Percentiles rank a stretch among this genome's conserved stretches.
phyloP scores from a whole-genome alignment of 1,284 basidiomycete species.

The Rhodotorula sp. region DNA sequence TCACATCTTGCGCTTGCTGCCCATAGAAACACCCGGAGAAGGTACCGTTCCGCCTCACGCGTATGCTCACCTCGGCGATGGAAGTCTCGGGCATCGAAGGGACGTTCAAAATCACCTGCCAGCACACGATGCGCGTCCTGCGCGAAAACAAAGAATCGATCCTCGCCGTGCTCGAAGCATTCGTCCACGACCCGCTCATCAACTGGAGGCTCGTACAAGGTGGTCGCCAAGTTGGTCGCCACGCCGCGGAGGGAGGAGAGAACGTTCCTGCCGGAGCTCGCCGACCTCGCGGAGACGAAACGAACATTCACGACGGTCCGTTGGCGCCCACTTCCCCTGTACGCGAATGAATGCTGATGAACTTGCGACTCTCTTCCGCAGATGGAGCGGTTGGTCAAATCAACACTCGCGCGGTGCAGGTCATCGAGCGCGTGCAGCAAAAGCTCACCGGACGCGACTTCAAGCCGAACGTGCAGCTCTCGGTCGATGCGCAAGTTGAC shows the following conservation, averaged over 20 bases:
- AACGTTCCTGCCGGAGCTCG: slow-evolving; percentile 47
- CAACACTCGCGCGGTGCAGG: slow-evolving; percentile 82
- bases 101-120: slow-evolving; percentile 87
- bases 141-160: slow-evolving; percentile 96
- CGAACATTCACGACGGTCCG: slow-evolving; percentile 42
- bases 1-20: neutral
- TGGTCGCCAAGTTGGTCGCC: slow-evolving; percentile 41
- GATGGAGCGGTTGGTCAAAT: slow-evolving; percentile 72
- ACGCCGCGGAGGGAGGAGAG: slow-evolving; percentile 45
- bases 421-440: slow-evolving; percentile 87
- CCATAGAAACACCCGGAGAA: slow-evolving; percentile 96
- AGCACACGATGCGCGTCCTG: slow-evolving; percentile 94
- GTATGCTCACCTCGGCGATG: slow-evolving; percentile 99
- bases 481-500: slow-evolving; percentile 70
- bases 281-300: slow-evolving; percentile 43
- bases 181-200: slow-evolving; percentile 62
- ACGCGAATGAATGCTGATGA: neutral
- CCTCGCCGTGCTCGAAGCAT: slow-evolving; percentile 92
- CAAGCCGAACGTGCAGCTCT: slow-evolving; percentile 71
- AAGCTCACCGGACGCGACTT: slow-evolving; percentile 95
- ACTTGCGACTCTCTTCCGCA: neutral
- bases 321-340: neutral
- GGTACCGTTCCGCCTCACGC: slow-evolving; percentile 94
- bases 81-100: slow-evolving; percentile 98
- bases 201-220: slow-evolving; percentile 56